A percentile compares a stretch with the other conserved stretches of the same genome.
phyloP scores from a whole-genome alignment of 2,329 filamentous ascomycete genomes.

The Thelonectria olida region DNA sequence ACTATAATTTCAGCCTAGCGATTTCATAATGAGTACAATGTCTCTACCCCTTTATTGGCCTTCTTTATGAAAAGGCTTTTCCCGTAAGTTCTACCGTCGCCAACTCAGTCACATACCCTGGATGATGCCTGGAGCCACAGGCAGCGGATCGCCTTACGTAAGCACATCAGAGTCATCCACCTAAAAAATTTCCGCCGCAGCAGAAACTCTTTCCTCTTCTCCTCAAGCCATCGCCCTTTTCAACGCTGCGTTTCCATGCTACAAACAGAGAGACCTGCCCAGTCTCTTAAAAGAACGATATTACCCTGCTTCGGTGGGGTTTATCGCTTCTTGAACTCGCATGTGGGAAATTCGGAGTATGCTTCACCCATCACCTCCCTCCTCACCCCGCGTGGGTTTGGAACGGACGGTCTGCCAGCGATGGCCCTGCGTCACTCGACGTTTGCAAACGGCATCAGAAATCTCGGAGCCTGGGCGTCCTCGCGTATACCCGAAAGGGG shows the following conservation, averaged over 20 bases:
- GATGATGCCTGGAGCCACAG: no score
- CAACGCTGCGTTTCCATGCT: constrained; percentile 97
- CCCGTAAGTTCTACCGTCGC: no score
- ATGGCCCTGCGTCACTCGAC: constrained; percentile 85
- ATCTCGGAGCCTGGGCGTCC: constrained; percentile 67
- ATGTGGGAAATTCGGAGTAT: constrained; percentile 99
- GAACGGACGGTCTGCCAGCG: constrained; percentile 73
- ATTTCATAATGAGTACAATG: no score
- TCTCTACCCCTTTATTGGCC: no score
- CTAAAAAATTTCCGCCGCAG: constrained; percentile 29
- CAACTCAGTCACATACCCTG: no score
- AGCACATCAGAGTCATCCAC: constrained; percentile 5
- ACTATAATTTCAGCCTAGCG: no score
- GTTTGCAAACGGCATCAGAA: constrained; percentile 94
- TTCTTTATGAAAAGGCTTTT: no score
- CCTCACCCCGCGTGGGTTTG: constrained; percentile 17
- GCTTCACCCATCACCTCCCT: constrained; percentile 67
- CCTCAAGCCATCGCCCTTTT: constrained; percentile 78
- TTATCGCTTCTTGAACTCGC: constrained; percentile 50
- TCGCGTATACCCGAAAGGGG: constrained; percentile 27
- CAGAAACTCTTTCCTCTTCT: constrained; percentile 40
- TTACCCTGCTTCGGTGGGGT: constrained; percentile 29
- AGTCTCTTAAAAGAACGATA: constrained; percentile 28
- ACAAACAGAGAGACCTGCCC: constrained; percentile 69
- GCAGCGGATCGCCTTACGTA: constrained; percentile 7